Evolutionary conservation across 2,329 filamentous ascomycete species (phyloP), one percentile per base, ranked within the genome.

Genomic region (Ascochyta viciae-villosae): DNA sequence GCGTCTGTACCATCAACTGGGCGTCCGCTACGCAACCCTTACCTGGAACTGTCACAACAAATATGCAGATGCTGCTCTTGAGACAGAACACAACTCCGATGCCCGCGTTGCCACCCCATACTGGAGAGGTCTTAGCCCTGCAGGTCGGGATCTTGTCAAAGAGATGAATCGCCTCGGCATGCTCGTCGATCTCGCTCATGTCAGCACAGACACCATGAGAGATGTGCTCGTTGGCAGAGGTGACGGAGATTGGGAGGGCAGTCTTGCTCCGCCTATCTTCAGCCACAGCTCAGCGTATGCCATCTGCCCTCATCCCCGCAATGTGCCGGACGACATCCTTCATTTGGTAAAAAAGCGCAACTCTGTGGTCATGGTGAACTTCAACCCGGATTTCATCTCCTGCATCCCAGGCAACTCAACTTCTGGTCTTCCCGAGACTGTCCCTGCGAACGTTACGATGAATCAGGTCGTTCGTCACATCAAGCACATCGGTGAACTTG

Each of bases 111-210:
- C 78, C 19, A 80, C 83, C 48, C 85, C 89, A 0, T 78, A 83
- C 52, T 90, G 88, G 85, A 79, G 83, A 48, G 94, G 94, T 2
- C 81, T 98, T 1, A 94, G 89, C 56, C 79, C 83, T 0, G 82
- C 82, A 1, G 94, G 94, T 4, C 83, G 85, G 47, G 73, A 81
- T 12, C 77, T 97, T 0, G 81, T 98, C 40, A 81, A 81, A 33
- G 94, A 98, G 79, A 97, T 98, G 93, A 98, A 97, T 74, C 85
- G 94, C 3, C 80, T 97, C 2, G 94, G 94, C 24, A 92, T 97
- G 88, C 87, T 97, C n/a, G 90, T 98, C 37, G 94, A 97, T 72
- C 82, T 97, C 33, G 84, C 90, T 6, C 94, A 97, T 74, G 86
- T 88, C 23, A 83, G 89, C 65, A 84, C 85, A 53, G 89, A 94